Percentiles rank a stretch among this genome's conserved stretches.
phyloP scores from a whole-genome alignment of 306 rosid genomes.

The Prunus davidiana region DNA sequence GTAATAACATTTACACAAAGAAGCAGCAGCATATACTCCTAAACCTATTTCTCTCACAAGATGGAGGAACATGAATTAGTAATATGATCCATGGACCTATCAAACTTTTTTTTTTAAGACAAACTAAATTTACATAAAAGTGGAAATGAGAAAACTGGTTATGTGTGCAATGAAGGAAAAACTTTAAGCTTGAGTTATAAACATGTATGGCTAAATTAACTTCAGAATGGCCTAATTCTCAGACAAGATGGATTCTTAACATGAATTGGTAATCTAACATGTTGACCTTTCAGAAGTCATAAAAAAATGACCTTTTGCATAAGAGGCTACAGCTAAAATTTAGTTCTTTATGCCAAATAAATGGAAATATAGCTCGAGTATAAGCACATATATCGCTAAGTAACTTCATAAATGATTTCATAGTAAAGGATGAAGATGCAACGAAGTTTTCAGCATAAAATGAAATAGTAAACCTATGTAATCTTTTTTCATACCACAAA shows the following conservation, averaged over 20 bases:
- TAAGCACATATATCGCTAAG: not conserved
- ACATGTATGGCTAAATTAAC: not conserved
- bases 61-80: not conserved
- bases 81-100: not conserved
- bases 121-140: not conserved
- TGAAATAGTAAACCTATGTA: not conserved
- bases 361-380: not conserved
- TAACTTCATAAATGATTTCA: not conserved
- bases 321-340: not conserved
- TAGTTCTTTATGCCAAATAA: not conserved
- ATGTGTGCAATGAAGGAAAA: not conserved
- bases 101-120: not conserved
- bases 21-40: not conserved
- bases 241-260: not conserved
- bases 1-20: not conserved
- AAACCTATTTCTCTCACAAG: constrained; percentile 8
- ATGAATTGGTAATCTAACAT: not conserved
- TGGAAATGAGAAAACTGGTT: not conserved
- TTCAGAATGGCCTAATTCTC: not conserved
- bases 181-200: not conserved
- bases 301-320: not conserved
- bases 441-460: not conserved
- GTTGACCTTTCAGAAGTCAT: not conserved
- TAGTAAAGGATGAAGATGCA: not conserved
- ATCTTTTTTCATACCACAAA: not conserved